Percentiles rank a stretch among this genome's conserved stretches.
Evolutionary conservation across 192 early-diverging fungal species (phyloP).

Genomic region (Backusella circina): DNA sequence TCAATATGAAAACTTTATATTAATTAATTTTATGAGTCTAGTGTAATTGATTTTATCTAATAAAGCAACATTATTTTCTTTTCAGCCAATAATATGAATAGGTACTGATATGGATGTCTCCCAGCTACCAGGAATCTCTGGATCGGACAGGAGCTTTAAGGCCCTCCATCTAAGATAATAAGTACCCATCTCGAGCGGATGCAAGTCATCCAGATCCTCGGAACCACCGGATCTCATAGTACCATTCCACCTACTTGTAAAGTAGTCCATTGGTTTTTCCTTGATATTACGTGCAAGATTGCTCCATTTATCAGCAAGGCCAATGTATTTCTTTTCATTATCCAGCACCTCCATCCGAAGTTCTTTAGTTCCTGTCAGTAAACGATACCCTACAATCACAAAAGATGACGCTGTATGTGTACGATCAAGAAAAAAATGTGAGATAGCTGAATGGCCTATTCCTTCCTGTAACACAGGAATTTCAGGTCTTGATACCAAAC

Average conservation of each 20-base stretch:
- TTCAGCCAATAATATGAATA: not conserved
- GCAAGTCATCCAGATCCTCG: not conserved
- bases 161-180: slow-evolving; percentile 26
- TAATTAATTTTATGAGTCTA: not conserved
- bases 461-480: not conserved
- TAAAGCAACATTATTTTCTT: not conserved
- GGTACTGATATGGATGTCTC: slow-evolving; percentile 6
- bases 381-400: slow-evolving; percentile 3
- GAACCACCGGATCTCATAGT: not conserved
- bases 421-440: slow-evolving; percentile 3
- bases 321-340: slow-evolving; percentile 1
- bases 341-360: slow-evolving; percentile 18
- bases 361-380: slow-evolving; percentile 19
- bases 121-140: slow-evolving; percentile 8
- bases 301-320: not conserved
- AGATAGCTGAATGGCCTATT: not conserved
- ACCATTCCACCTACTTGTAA: slow-evolving; percentile 20
- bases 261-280: not conserved
- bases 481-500: not conserved
- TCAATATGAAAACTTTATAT: too few relatives aligned
- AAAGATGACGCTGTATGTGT: not conserved
- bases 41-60: not conserved
- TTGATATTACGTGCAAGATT: slow-evolving; percentile 19
- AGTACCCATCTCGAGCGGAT: not conserved
- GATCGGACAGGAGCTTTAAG: slow-evolving; percentile 26